Conservation (phyloP, 192 early-diverging fungal genomes). For the Coemansia nantahalensis region DNA sequence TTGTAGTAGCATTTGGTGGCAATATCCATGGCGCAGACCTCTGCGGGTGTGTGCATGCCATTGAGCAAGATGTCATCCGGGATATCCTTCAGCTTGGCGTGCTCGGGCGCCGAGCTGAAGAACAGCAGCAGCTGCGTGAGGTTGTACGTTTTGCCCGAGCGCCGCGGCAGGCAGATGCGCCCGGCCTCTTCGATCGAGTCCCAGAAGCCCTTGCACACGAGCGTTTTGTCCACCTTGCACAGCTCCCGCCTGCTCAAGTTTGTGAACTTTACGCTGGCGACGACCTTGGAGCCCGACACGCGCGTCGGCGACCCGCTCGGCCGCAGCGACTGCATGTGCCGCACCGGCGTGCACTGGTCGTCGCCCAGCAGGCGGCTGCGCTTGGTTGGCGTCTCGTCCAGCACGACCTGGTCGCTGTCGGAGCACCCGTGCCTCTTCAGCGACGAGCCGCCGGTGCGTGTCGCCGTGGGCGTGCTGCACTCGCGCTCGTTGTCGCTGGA, state of each 20-base stretch:
- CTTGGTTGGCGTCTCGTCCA: too few species aligned
- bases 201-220: constrained; percentile 47
- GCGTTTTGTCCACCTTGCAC: constrained; percentile 47
- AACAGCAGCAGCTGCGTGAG: constrained; percentile 42
- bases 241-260: constrained; percentile 3
- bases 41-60: background rate
- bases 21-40: constrained; percentile 10
- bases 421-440: too few species aligned
- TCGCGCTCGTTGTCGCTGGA: too few species aligned
- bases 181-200: constrained; percentile 21
- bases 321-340: constrained; percentile 19
- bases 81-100: constrained; percentile 4
- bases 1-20: constrained; percentile 26
- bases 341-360: constrained; percentile 16
- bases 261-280: constrained; percentile 21
- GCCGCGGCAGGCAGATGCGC: constrained; percentile 34
- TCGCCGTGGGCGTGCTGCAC: too few species aligned
- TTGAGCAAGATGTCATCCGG: constrained; percentile 11
- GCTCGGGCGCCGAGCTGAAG: constrained; percentile 27
- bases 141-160: constrained; percentile 47
- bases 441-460: too few species aligned
- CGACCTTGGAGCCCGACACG: constrained; percentile 32
- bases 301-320: constrained; percentile 40
- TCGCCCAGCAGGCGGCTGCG: background rate
- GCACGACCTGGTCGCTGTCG: too few species aligned